Evolutionary conservation across 1,284 basidiomycete species (phyloP).

Genomic region (Fomitopsis schrenkii): DNA sequence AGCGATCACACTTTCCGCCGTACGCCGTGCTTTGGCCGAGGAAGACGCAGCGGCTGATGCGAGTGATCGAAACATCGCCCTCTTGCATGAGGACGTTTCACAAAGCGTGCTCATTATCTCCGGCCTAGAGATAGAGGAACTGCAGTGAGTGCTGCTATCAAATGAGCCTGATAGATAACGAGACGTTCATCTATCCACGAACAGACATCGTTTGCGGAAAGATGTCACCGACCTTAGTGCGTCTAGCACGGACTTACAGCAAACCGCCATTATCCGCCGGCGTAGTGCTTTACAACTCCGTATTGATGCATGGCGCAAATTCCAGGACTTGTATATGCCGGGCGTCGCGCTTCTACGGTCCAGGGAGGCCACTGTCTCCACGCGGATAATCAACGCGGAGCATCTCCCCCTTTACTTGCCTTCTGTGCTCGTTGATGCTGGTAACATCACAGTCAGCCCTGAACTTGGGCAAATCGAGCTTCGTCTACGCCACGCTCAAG

Average conservation of each 20-base stretch:
- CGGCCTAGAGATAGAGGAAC: neutral
- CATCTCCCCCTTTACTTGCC: neutral
- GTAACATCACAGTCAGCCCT: neutral
- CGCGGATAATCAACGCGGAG: neutral
- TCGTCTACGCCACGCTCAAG: slow-evolving; percentile 22
- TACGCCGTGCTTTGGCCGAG: neutral
- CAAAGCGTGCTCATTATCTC: neutral
- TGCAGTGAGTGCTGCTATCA: neutral
- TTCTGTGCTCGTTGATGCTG: neutral
- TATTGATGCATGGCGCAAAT: neutral
- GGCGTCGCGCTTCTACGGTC: neutral
- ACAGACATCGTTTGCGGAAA: neutral
- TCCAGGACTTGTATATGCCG: neutral
- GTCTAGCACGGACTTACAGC: neutral
- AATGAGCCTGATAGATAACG: neutral
- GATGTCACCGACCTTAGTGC: neutral
- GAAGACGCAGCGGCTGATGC: neutral
- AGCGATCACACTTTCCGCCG: neutral
- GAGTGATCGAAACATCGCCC: neutral
- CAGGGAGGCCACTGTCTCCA: neutral
- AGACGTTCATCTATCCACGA: neutral
- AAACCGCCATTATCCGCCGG: neutral
- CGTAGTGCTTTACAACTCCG: neutral
- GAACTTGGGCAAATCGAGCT: slow-evolving; percentile 17
- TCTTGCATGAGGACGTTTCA: neutral